Conservation (phyloP, 140 eudicot genomes). For the Senecio squalidus region DNA sequence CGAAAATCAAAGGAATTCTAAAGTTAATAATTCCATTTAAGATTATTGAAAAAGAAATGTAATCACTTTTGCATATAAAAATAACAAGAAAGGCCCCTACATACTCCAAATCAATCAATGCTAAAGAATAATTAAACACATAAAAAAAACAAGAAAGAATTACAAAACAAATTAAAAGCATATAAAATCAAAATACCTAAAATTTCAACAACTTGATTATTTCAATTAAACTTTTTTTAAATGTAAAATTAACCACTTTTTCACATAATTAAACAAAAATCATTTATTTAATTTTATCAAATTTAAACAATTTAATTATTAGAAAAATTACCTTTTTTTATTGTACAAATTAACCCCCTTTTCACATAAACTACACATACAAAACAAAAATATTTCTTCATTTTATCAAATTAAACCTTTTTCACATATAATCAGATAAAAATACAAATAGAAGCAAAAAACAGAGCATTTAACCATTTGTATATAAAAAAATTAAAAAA, state of each 20-base stretch:
- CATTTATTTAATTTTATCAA: background rate
- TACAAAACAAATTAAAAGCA: conserved; percentile 5
- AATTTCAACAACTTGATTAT: background rate
- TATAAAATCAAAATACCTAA: background rate
- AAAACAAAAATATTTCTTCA: no score
- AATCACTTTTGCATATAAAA: conserved; percentile 22
- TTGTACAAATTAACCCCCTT: background rate
- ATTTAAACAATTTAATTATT: no score
- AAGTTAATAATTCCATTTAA: conserved; percentile 3
- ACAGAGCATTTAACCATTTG: conserved; percentile 19
- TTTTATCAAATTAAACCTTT: background rate
- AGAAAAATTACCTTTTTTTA: no score
- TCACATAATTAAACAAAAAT: background rate
- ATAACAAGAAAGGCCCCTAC: conserved; percentile 13
- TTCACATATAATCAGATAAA: background rate
- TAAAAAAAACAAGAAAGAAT: conserved; percentile 19
- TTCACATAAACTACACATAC: background rate
- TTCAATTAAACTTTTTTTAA: background rate
- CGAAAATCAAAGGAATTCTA: conserved; percentile 3
- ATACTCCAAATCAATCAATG: conserved; percentile 18
- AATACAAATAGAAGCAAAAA: background rate
- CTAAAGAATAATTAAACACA: conserved; percentile 13
- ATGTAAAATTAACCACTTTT: background rate
- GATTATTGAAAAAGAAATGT: conserved; percentile 19
- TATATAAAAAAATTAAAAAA: background rate